Conservation (phyloP, 768 basidiomycete genomes). For the Leccinum disarticulatum region DNA sequence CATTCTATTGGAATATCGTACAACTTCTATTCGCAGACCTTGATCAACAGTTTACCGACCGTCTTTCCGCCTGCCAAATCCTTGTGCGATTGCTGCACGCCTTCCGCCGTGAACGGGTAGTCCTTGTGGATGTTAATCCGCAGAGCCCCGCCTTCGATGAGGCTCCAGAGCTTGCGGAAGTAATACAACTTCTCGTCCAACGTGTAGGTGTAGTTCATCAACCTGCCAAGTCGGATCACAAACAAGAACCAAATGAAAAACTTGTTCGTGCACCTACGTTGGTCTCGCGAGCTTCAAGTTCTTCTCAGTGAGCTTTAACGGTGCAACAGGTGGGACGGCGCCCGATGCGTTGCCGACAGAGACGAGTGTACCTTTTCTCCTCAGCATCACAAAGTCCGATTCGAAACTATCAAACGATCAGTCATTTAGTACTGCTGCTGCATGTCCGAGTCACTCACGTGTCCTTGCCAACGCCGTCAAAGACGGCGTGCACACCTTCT, state of each 20-base stretch:
- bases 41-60: slow-evolving; percentile 83
- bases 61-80: slow-evolving; percentile 80
- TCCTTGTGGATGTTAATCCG: slow-evolving; percentile 72
- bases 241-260: not conserved
- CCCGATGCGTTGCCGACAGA: slow-evolving; percentile 93
- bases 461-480: slow-evolving; percentile 96
- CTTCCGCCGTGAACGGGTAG: slow-evolving; percentile 84
- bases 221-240: slow-evolving; percentile 40
- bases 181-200: slow-evolving; percentile 73
- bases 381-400: slow-evolving; percentile 74
- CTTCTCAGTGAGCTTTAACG: slow-evolving; percentile 73
- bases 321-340: slow-evolving; percentile 69
- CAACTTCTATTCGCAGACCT: slow-evolving; percentile 37
- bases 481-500: slow-evolving; percentile 81
- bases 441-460: slow-evolving; percentile 54
- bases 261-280: slow-evolving; percentile 43
- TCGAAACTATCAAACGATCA: slow-evolving; percentile 54
- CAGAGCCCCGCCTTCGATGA: slow-evolving; percentile 57
- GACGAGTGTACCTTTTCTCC: slow-evolving; percentile 87
- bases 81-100: slow-evolving; percentile 69
- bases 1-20: not conserved
- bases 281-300: slow-evolving; percentile 79
- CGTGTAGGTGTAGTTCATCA: slow-evolving; percentile 71
- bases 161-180: slow-evolving; percentile 58
- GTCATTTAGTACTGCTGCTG: not conserved